Conservation (phyloP, 2,329 filamentous ascomycete species). For the Pestalotiopsis sp. region DNA sequence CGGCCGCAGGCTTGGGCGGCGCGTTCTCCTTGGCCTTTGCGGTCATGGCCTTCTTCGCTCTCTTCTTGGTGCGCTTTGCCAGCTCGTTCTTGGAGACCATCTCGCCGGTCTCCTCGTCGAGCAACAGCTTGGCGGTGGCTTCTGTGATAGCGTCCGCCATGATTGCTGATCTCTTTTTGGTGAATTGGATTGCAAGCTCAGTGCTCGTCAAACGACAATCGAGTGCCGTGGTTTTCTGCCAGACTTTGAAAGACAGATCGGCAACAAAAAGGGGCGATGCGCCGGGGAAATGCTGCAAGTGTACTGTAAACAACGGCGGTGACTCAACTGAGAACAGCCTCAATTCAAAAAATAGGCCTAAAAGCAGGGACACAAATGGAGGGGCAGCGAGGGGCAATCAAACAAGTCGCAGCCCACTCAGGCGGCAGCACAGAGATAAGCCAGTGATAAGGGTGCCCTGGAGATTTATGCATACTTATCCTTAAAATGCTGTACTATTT, state of each 20-base stretch:
- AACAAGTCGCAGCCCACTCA: not conserved
- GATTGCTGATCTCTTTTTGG: not conserved
- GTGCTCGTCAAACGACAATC: not conserved
- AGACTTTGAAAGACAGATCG: not conserved
- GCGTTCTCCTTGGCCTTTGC: slow-evolving; percentile 27
- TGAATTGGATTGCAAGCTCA: not conserved
- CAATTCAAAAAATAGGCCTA: not conserved
- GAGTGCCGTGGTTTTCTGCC: not conserved
- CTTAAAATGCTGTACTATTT: no score
- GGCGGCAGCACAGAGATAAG: not conserved
- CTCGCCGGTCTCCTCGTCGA: slow-evolving; percentile 66
- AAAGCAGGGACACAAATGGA: slow-evolving; percentile 2
- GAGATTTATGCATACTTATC: not conserved
- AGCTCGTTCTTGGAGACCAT: slow-evolving; percentile 66
- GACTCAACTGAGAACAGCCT: slow-evolving; percentile 3
- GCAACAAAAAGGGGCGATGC: not conserved
- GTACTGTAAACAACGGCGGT: not conserved
- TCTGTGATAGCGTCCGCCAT: no score
- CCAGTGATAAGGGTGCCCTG: not conserved
- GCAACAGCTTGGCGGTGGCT: slow-evolving; percentile 56
- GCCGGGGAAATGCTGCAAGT: not conserved
- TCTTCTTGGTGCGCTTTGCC: slow-evolving; percentile 62
- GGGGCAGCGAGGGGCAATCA: not conserved
- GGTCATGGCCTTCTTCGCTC: slow-evolving; percentile 52
- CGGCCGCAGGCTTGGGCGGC: slow-evolving; percentile 24